Conservation (phyloP, 2,329 filamentous ascomycete genomes). For the Myotisia sp. region DNA sequence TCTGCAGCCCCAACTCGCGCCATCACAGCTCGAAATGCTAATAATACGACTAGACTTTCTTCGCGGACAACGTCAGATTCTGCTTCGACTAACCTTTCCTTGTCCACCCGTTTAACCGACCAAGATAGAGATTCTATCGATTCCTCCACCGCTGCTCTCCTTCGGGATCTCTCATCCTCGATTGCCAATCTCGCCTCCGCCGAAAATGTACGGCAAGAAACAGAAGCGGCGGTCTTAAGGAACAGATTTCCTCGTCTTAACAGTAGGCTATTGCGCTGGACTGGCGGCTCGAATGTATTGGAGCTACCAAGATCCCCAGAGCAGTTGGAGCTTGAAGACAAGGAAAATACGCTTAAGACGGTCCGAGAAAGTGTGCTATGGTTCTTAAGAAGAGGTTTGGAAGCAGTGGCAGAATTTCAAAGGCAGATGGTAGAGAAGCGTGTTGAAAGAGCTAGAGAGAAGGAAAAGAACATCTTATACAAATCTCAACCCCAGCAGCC, state of each 20-base stretch:
- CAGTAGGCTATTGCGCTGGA: conserved; percentile 53
- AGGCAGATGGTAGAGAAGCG: conserved; percentile 86
- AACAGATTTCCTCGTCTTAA: conserved; percentile 51
- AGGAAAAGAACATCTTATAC: conserved; percentile 71
- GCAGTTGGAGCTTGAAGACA: conserved; percentile 58
- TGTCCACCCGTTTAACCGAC: conserved; percentile 51
- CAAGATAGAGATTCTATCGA: conserved; percentile 75
- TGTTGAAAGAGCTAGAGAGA: conserved; percentile 71
- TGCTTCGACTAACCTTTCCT: conserved; percentile 17
- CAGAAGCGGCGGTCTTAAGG: conserved; percentile 53
- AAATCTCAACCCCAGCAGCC: conserved; percentile 39
- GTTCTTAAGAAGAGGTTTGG: conserved; percentile 61
- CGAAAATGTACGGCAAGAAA: conserved; percentile 66
- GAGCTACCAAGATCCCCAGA: conserved; percentile 46
- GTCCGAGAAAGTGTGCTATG: conserved; percentile 74
- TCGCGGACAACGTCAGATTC: conserved; percentile 37
- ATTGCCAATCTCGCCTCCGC: conserved; percentile 69
- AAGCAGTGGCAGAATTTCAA: conserved; percentile 64
- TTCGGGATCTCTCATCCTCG: conserved; percentile 69
- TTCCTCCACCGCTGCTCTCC: conserved; percentile 67
- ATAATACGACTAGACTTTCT: conserved; percentile 16
- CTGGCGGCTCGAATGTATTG: conserved; percentile 30
- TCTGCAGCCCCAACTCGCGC: conserved; percentile 57
- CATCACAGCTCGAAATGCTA: conserved; percentile 24
- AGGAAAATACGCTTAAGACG: conserved; percentile 48